Conservation (phyloP, 1,284 basidiomycete species). For the Ustilago shanxiensis region DNA sequence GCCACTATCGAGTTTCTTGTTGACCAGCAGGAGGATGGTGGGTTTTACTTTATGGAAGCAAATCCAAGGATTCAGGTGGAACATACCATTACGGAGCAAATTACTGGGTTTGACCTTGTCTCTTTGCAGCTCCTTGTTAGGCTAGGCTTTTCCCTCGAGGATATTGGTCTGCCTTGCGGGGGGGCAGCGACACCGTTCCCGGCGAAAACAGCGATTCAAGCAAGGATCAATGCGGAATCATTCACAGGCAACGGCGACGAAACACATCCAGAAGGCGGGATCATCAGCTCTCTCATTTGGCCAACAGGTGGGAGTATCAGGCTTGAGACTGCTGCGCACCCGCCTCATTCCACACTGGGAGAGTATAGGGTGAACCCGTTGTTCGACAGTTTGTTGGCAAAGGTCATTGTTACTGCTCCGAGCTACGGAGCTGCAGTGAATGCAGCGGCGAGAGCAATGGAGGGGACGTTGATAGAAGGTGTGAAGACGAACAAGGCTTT, state of each 20-base stretch:
- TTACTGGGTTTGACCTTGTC: constrained; percentile 37
- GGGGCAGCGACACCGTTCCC: constrained; percentile 11
- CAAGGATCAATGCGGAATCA: constrained; percentile 51
- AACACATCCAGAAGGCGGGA: constrained; percentile 28
- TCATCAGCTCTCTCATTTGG: constrained; percentile 27
- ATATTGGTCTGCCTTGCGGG: constrained; percentile 12
- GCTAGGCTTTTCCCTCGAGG: constrained; percentile 20
- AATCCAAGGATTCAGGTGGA: constrained; percentile 59
- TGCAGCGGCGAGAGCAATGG: constrained; percentile 20
- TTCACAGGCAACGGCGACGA: constrained; percentile 24
- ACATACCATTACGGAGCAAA: constrained; percentile 51
- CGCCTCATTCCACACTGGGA: constrained; percentile 26
- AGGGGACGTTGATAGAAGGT: constrained; percentile 27
- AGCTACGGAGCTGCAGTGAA: constrained; percentile 26
- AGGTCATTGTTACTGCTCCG: constrained; percentile 51
- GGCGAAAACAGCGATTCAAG: constrained; percentile 26
- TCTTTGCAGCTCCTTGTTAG: constrained; percentile 34
- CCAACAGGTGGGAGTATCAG: constrained; percentile 41
- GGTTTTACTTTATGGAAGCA: constrained; percentile 53
- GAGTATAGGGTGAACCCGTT: constrained; percentile 31
- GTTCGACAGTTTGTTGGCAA: constrained; percentile 59
- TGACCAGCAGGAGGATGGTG: background rate
- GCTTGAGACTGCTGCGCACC: constrained; percentile 53
- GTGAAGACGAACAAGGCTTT: constrained; percentile 41
- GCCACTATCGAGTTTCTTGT: constrained; percentile 54